A percentile compares a stretch with the other conserved stretches of the same genome.
Conservation (phyloP, 1,284 basidiomycete genomes). For the Malassezia furfur region DNA sequence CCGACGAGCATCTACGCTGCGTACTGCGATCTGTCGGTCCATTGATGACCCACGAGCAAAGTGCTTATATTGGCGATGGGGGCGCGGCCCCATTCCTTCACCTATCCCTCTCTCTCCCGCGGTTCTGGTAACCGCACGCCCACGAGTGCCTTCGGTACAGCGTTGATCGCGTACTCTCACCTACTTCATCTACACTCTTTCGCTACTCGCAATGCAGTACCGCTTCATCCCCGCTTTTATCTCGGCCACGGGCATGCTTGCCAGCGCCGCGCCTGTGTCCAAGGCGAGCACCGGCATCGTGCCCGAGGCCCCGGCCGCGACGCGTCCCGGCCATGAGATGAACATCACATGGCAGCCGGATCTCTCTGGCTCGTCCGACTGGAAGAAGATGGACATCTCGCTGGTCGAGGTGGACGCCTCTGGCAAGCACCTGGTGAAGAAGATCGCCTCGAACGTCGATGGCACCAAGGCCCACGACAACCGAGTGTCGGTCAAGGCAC, state of each 20-base stretch:
- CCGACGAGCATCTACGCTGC: neutral
- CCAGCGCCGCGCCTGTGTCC: conserved; percentile 12
- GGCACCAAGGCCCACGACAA: conserved; percentile 11
- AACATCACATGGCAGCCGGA: conserved; percentile 16
- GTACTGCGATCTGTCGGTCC: neutral
- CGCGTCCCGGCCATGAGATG: conserved; percentile 5
- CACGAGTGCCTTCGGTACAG: conserved; percentile 5
- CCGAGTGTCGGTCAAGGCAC: neutral
- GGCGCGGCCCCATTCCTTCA: neutral
- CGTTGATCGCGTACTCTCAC: conserved; percentile 17
- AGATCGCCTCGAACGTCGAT: conserved; percentile 12
- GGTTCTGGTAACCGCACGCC: conserved; percentile 18
- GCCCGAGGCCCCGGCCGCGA: conserved; percentile 13
- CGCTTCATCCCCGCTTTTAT: conserved; percentile 15
- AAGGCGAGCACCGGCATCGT: conserved; percentile 1
- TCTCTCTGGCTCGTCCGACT: conserved; percentile 5
- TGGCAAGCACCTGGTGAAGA: conserved; percentile 7
- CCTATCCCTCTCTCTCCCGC: neutral
- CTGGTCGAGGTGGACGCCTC: conserved; percentile 4
- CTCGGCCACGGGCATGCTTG: conserved; percentile 16
- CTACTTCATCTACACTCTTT: conserved; percentile 1
- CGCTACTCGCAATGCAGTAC: conserved; percentile 16
- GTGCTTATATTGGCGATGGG: neutral
- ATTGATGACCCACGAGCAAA: neutral
- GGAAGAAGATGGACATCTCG: conserved; percentile 20